A percentile compares a stretch with the other conserved stretches of the same genome.
Evolutionary conservation across 495 filamentous ascomycete genomes (phyloP).

Genomic region (Podospora fimiseda): DNA sequence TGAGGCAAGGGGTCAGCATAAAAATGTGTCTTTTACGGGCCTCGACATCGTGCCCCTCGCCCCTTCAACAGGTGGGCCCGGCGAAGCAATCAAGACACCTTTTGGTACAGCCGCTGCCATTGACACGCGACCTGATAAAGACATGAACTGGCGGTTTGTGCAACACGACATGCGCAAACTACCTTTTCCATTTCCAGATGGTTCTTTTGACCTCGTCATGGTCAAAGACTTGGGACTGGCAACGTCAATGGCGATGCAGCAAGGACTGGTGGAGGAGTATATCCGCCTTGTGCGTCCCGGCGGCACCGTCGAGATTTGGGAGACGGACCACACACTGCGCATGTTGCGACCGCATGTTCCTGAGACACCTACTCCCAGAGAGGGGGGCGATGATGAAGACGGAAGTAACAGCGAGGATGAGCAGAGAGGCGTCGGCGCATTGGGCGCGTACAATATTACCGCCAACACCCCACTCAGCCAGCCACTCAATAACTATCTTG

Average conservation of each 20-base stretch:
- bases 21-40: slow-evolving; percentile 65
- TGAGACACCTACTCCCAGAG: slow-evolving; percentile 38
- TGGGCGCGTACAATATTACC: slow-evolving; percentile 77
- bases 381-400: slow-evolving; percentile 31
- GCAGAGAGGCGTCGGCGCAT: slow-evolving; percentile 45
- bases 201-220: slow-evolving; percentile 85
- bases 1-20: slow-evolving; percentile 48
- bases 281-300: slow-evolving; percentile 71
- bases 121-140: slow-evolving; percentile 44
- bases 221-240: slow-evolving; percentile 78
- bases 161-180: slow-evolving; percentile 74
- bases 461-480: slow-evolving; percentile 72
- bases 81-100: slow-evolving; percentile 3
- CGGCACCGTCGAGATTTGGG: slow-evolving; percentile 81
- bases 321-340: slow-evolving; percentile 70
- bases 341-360: slow-evolving; percentile 71
- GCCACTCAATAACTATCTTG: slow-evolving; percentile 72
- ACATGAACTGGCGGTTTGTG: slow-evolving; percentile 81
- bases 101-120: slow-evolving; percentile 4
- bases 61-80: slow-evolving; percentile 51
- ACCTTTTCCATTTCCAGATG: slow-evolving; percentile 73
- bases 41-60: slow-evolving; percentile 76
- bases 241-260: slow-evolving; percentile 55
- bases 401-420: slow-evolving; percentile 45
- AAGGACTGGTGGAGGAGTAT: slow-evolving; percentile 64